Percentiles rank a stretch among this genome's conserved stretches.
phyloP scores from a whole-genome alignment of 1,139 yeast species.

The Pichia sp. region DNA sequence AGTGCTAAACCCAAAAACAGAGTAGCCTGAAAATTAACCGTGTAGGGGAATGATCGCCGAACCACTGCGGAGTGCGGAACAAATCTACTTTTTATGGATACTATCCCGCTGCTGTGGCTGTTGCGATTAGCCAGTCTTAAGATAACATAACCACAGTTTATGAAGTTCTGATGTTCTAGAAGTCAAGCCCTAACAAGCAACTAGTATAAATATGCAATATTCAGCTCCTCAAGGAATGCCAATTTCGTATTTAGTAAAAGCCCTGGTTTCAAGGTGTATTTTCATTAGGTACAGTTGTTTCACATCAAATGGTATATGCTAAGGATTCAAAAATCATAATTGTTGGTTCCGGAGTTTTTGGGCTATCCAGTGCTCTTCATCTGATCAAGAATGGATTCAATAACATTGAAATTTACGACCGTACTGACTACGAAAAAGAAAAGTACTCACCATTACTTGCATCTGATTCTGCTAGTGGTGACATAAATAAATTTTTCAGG shows the following conservation, averaged over 20 bases:
- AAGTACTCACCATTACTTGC: constrained; percentile 33
- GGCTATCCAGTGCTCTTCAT: constrained; percentile 41
- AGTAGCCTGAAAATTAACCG: no score
- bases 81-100: not conserved
- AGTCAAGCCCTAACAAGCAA: not conserved
- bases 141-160: no score
- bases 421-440: constrained; percentile 19
- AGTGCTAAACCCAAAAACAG: no score
- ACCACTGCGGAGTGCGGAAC: not conserved
- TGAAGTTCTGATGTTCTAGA: no score
- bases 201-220: no score
- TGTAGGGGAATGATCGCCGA: not conserved
- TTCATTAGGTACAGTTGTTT: not conserved
- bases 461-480: constrained; percentile 41
- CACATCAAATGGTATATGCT: not conserved
- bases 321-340: constrained; percentile 34
- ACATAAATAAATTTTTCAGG: constrained; percentile 34
- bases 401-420: constrained; percentile 35
- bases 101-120: not conserved
- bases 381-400: constrained; percentile 30
- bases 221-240: no score
- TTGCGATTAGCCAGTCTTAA: not conserved
- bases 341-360: constrained; percentile 46
- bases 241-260: no score
- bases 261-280: no score